Conservation (phyloP, 1,284 basidiomycete genomes). For the Pseudozyma tsukubaensis region DNA sequence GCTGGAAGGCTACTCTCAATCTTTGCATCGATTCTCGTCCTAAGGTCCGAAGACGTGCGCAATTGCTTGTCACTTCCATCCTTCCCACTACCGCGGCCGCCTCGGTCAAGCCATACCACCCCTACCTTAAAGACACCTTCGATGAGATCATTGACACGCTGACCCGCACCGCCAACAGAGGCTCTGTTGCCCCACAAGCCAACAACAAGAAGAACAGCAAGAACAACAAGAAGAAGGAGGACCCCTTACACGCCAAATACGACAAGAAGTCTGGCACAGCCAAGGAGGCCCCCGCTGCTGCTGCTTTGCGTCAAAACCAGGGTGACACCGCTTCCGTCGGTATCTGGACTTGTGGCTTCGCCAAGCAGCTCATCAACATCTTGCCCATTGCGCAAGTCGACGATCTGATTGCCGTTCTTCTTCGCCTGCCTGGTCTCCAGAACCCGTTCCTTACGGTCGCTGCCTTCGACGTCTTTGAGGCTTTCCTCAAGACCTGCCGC, state of each 20-base stretch:
- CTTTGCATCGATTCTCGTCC: constrained; percentile 88
- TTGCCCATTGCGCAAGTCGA: constrained; percentile 52
- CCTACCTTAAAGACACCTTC: constrained; percentile 80
- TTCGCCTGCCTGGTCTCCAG: constrained; percentile 60
- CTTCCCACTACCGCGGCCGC: constrained; percentile 47
- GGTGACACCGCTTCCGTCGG: constrained; percentile 62
- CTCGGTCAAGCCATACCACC: constrained; percentile 75
- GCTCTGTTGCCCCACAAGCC: constrained; percentile 70
- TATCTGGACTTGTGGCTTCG: constrained; percentile 64
- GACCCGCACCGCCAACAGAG: constrained; percentile 76
- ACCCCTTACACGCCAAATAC: constrained; percentile 69
- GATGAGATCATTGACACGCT: constrained; percentile 82
- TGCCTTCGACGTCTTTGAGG: constrained; percentile 65
- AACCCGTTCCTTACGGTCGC: constrained; percentile 66
- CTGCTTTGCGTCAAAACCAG: constrained; percentile 57
- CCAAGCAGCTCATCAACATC: constrained; percentile 55
- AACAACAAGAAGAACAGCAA: constrained; percentile 69
- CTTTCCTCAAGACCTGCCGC: constrained; percentile 59
- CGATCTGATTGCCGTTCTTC: constrained; percentile 50
- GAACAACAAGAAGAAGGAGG: constrained; percentile 75
- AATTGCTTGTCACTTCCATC: constrained; percentile 83
- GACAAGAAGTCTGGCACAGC: constrained; percentile 64
- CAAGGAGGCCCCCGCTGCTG: constrained; percentile 57
- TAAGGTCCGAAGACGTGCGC: constrained; percentile 91
- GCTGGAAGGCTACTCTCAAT: constrained; percentile 78